Evolutionary conservation across 2,329 filamentous ascomycete genomes (phyloP).

Genomic region (Claviceps sp.): DNA sequence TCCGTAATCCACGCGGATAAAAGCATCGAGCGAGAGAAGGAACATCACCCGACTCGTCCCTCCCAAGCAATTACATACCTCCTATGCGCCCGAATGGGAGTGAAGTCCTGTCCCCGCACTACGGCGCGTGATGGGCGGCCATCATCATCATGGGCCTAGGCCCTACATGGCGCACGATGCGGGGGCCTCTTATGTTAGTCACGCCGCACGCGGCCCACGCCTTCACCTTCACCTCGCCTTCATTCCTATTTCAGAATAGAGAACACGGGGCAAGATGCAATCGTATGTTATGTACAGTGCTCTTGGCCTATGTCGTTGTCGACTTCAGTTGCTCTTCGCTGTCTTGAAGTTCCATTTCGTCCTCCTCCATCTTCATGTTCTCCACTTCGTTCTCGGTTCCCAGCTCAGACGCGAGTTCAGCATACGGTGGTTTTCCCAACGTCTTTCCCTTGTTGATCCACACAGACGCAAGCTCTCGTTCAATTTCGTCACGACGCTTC

Average conservation of each 20-base stretch:
- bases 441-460: constrained; percentile 42
- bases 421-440: constrained; percentile 34
- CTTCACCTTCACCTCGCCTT: no score
- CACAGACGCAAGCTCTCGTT: constrained; percentile 58
- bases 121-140: neutral
- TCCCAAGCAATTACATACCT: neutral
- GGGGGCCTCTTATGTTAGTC: no score
- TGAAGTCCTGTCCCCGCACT: neutral
- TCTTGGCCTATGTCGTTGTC: neutral
- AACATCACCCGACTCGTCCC: neutral
- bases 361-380: neutral
- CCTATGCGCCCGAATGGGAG: neutral
- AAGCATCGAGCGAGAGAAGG: neutral
- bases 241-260: no score
- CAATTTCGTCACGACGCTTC: constrained; percentile 63
- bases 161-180: no score
- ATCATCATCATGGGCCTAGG: no score
- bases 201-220: no score
- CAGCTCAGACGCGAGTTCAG: constrained; percentile 6
- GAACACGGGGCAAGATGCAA: no score
- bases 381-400: neutral
- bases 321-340: neutral
- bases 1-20: constrained; percentile 1
- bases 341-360: neutral
- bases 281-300: no score